These are phyloP conservation scores for Pseudonitzschia delicatissima DNA, from an alignment of 108 stramenopile species.

Conservation along the genomic window DNA sequence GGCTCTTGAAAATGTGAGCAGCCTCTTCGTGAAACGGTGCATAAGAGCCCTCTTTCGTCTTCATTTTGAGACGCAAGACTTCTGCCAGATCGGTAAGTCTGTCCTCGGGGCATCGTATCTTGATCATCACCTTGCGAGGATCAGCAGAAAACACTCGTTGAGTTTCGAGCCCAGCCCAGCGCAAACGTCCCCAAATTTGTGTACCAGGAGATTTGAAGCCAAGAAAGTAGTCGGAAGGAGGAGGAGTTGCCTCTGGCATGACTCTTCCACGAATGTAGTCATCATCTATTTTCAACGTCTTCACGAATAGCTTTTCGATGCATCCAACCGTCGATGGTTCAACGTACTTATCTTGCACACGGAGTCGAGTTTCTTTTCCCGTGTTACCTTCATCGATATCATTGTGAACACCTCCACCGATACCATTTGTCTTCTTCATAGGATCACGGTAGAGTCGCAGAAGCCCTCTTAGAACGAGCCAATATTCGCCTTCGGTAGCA, in stretches of 20 bases:
- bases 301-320: slow-evolving; percentile 44
- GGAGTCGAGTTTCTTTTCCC: slow-evolving; percentile 31
- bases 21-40: slow-evolving; percentile 80
- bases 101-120: slow-evolving; percentile 84
- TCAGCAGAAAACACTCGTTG: slow-evolving; percentile 73
- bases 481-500: slow-evolving; percentile 88
- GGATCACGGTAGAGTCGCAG: slow-evolving; percentile 83
- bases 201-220: slow-evolving; percentile 85
- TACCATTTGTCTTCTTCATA: slow-evolving; percentile 65
- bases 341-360: slow-evolving; percentile 42
- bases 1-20: slow-evolving; percentile 49
- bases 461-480: slow-evolving; percentile 86
- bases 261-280: slow-evolving; percentile 41
- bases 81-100: slow-evolving; percentile 90
- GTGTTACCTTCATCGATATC: slow-evolving; percentile 3
- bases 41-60: slow-evolving; percentile 71
- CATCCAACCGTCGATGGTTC: slow-evolving; percentile 41
- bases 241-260: slow-evolving; percentile 43
- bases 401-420: slow-evolving; percentile 46
- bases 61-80: slow-evolving; percentile 80
- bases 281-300: slow-evolving; percentile 31
- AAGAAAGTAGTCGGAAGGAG: slow-evolving; percentile 85
- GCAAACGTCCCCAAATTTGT: slow-evolving; percentile 88
- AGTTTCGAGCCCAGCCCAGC: slow-evolving; percentile 87
- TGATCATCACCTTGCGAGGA: slow-evolving; percentile 81